phyloP scores from a whole-genome alignment of 2,329 filamentous ascomycete genomes.

The Fusarium succisae region DNA sequence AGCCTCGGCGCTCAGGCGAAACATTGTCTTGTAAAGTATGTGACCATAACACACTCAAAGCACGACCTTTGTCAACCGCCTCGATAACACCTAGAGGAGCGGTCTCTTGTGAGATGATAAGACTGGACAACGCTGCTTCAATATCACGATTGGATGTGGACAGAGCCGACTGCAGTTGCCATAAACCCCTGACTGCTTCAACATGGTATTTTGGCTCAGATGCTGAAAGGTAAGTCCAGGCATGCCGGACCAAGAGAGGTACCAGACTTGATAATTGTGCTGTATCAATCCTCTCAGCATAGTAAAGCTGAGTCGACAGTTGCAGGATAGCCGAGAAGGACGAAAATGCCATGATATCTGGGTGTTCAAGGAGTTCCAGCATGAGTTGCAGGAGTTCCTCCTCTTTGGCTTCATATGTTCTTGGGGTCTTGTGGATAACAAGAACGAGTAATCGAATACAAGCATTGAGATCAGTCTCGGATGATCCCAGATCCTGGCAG shows the following conservation, averaged over 20 bases:
- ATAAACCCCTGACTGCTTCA: slow-evolving; percentile 85
- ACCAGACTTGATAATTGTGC: slow-evolving; percentile 71
- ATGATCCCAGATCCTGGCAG: slow-evolving; percentile 55
- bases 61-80: slow-evolving; percentile 70
- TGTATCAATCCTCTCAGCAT: slow-evolving; percentile 59
- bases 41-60: slow-evolving; percentile 83
- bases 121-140: slow-evolving; percentile 77
- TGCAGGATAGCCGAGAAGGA: slow-evolving; percentile 68
- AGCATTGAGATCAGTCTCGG: slow-evolving; percentile 60
- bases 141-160: slow-evolving; percentile 75
- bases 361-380: slow-evolving; percentile 55
- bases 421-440: slow-evolving; percentile 63
- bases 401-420: slow-evolving; percentile 55
- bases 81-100: slow-evolving; percentile 36
- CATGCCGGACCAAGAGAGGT: slow-evolving; percentile 71
- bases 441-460: slow-evolving; percentile 69
- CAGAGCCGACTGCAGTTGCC: slow-evolving; percentile 82
- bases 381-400: slow-evolving; percentile 61
- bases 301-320: slow-evolving; percentile 66
- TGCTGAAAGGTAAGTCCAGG: slow-evolving; percentile 86
- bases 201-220: slow-evolving; percentile 91
- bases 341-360: slow-evolving; percentile 57
- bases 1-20: slow-evolving; percentile 58
- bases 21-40: slow-evolving; percentile 74
- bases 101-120: slow-evolving; percentile 68